Evolutionary conservation across 805 yeast genomes (phyloP).

Genomic region (Ogataea pilisensis): DNA sequence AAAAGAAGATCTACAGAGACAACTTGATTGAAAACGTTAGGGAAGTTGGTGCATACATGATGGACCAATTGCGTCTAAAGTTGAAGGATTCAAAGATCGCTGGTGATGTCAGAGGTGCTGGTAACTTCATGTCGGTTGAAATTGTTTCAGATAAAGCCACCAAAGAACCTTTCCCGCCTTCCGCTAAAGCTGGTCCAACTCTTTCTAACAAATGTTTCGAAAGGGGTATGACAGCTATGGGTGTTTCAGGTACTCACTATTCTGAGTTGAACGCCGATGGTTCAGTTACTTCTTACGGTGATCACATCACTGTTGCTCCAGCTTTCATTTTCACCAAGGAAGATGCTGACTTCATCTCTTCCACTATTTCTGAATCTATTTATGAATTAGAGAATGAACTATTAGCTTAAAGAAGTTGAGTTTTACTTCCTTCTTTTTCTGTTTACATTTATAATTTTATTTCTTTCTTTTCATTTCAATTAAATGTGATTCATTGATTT

Average conservation of each 20-base stretch:
- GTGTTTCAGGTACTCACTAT: slow-evolving; percentile 38
- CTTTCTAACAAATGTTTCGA: slow-evolving; percentile 33
- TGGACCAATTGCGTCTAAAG: slow-evolving; percentile 32
- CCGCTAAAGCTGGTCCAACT: slow-evolving; percentile 34
- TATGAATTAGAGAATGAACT: slow-evolving; percentile 32
- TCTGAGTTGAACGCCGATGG: slow-evolving; percentile 27
- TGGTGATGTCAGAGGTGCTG: slow-evolving; percentile 62
- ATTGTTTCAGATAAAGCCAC: slow-evolving; percentile 49
- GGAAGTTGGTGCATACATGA: slow-evolving; percentile 41
- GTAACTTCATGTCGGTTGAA: slow-evolving; percentile 57
- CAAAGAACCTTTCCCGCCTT: slow-evolving; percentile 43
- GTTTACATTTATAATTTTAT: neutral
- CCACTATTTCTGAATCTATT: slow-evolving; percentile 37
- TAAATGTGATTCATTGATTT: neutral
- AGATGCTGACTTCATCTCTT: slow-evolving; percentile 39
- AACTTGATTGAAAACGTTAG: slow-evolving; percentile 38
- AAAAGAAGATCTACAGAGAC: slow-evolving; percentile 35
- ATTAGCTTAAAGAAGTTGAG: slow-evolving; percentile 1
- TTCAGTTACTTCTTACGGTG: slow-evolving; percentile 31
- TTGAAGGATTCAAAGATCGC: slow-evolving; percentile 36
- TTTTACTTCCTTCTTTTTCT: neutral
- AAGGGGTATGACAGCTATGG: slow-evolving; percentile 48
- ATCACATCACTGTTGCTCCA: slow-evolving; percentile 46
- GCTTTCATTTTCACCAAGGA: slow-evolving; percentile 39
- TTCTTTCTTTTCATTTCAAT: neutral